A percentile compares a stretch with the other conserved stretches of the same genome.
These are phyloP conservation scores for Trapa incisa DNA, from an alignment of 345 rosid genomes.

Conservation along the genomic window DNA sequence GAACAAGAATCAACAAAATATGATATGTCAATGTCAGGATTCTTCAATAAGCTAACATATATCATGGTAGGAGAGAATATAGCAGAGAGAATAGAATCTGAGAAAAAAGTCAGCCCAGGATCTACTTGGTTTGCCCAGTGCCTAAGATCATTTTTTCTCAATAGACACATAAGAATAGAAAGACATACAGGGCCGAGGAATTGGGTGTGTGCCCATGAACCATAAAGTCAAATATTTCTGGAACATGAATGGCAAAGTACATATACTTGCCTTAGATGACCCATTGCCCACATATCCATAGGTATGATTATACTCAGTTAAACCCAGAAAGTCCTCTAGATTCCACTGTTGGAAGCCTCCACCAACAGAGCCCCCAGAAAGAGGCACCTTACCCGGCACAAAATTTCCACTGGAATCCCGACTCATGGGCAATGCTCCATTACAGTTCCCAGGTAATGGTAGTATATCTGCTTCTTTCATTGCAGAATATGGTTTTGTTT, in stretches of 20 bases:
- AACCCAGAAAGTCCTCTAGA: constrained; percentile 58
- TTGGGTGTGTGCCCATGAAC: background rate
- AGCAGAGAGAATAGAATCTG: background rate
- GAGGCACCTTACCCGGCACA: constrained; percentile 25
- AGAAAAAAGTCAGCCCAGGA: background rate
- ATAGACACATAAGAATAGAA: background rate
- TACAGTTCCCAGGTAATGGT: constrained; percentile 19
- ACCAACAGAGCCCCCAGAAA: constrained; percentile 52
- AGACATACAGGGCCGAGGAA: background rate
- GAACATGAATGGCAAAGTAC: background rate
- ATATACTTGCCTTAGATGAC: constrained; percentile 63
- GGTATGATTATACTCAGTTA: constrained; percentile 49
- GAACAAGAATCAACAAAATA: background rate
- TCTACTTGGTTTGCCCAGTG: background rate
- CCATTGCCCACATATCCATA: constrained; percentile 58
- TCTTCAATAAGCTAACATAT: background rate
- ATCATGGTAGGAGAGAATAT: background rate
- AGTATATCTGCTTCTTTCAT: constrained; percentile 21
- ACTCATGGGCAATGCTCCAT: constrained; percentile 22
- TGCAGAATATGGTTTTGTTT: constrained; percentile 21
- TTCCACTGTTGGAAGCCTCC: constrained; percentile 71
- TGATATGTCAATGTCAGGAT: background rate
- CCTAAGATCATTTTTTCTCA: background rate
- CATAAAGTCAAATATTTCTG: background rate
- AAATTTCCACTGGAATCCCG: constrained; percentile 20